Evolutionary conservation across 129 eudicot species (phyloP), one percentile per base, ranked within the genome.

Genomic region (Centrapalus pauciflorus): DNA sequence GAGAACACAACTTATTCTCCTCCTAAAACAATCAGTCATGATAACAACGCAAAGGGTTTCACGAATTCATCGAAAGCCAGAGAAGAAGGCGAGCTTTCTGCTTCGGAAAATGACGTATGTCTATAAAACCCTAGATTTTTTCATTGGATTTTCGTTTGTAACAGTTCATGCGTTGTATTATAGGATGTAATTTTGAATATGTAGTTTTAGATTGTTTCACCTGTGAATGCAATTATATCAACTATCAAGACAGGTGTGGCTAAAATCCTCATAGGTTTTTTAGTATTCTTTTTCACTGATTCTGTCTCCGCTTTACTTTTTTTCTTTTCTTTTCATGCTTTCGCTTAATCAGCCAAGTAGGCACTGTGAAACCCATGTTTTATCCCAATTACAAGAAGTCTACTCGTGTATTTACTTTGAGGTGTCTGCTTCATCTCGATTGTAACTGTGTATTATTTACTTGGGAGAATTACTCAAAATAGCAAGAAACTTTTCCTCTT

Each of bases 61-160:
- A 23, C 64, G 2, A 72, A 74, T 72, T 56, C 83, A 4, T 4
- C 61, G 2, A 54, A 46, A 43, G 52, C 13, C 64, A 83, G 77
- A 83, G 88, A 83, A 72, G 88, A 83, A 49, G 82, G 82, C 61
- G 82, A 83, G 75, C 80, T 76, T 13, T 61, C 80, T 55, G 76
- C 88, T 9, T 80, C 79, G 17, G 80, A 83, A 59, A 67, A 76
- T 33, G 85, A 76, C 51, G 82, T 76, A 73, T 48, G 64, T 46
- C 34, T 64, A 7, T 58, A 37, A 25, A 72, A 55, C 72, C 78
- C 76, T 71, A 82, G 20, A 5, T 6, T 27, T 21, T 32, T 55
- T 52, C 28, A 33, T 57, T 51, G 17, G 2, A 28, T 61, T 45
- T 38, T 66, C 66, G 13, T 21, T 8, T 49, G 7, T 23, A 7